Base-by-base conservation (phyloP, 306 rosid genomes). In the Carpinus viminea region DNA sequence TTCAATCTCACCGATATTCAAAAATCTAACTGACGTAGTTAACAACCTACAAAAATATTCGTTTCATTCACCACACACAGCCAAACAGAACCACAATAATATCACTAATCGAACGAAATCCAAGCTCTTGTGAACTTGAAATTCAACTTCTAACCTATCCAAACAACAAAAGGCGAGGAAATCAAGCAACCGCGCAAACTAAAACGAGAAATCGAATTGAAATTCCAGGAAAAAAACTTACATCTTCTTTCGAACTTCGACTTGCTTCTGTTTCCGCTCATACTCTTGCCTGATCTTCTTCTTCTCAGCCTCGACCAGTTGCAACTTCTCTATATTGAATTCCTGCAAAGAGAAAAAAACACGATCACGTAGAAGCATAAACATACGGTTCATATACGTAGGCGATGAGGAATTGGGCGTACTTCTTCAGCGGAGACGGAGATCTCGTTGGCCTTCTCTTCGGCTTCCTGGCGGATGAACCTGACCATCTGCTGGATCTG, bases 401-500 rank as follows among this genome's bases (percentile, higher is more conserved):
- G 72, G 52, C 75, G 13, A 20, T 10, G 12, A 59, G 56, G 65
- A 72, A 12, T 8, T 47, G 38, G 54, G 20, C 71, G 31, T 81
- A 95, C 98, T 81, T 94, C 97, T 87, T 94, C 97, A 12, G 98
- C 93, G 5, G 98, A 90, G 76, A 92, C 94, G 55, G 94, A 86
- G 93, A 94, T 94, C 97, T 94, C 98, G 88, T 87, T 92, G 88
- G 96, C 98, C 80, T 94, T 94, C 76, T 94, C 98, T 87, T 94
- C 96, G 0, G 98, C 98, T 84, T 94, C 98, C 85, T 90, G 97
- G 85, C 88, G 96, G 74, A 94, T 92, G 76, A 94, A 94, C 84
- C 91, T 84, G 83, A 92, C 98, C 98, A 94, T 94, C 93, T 94
- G 98, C 88, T 92, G 92, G 93, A 94, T 94, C 96, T 94, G 98